A percentile compares a stretch with the other conserved stretches of the same genome.
These are phyloP conservation scores for Colletotrichum kahawae DNA, from an alignment of 2,329 filamentous ascomycete species.

Conservation along the genomic window DNA sequence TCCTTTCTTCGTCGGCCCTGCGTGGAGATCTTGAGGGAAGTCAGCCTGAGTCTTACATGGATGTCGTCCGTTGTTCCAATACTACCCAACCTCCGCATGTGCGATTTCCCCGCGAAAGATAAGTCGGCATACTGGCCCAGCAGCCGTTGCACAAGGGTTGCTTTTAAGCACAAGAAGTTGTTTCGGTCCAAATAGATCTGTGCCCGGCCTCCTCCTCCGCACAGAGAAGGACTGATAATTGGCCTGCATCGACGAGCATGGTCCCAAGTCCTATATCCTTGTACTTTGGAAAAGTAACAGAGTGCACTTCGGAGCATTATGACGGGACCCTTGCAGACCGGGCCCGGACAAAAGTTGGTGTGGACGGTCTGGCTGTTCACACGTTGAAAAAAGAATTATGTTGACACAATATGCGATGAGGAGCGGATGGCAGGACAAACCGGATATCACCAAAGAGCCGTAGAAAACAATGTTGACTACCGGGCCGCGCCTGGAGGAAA, in stretches of 20 bases:
- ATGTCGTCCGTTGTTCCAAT: neutral
- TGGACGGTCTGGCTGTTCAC: neutral
- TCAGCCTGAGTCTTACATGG: neutral
- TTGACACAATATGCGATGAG: neutral
- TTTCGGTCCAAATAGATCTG: neutral
- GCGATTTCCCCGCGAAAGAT: neutral
- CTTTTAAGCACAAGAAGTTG: neutral
- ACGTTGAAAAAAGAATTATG: neutral
- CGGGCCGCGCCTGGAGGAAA: neutral
- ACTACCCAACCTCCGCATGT: neutral
- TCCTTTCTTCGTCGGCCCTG: neutral
- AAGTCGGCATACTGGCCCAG: neutral
- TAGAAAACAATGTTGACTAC: neutral
- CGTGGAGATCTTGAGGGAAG: neutral
- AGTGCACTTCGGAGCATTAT: neutral
- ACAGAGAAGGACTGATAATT: neutral
- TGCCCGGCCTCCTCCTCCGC: neutral
- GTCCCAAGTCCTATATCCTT: neutral
- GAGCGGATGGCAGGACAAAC: conserved; percentile 1
- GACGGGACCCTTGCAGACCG: neutral
- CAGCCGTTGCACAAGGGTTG: neutral
- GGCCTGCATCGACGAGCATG: neutral
- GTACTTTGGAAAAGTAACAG: neutral
- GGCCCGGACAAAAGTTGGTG: neutral
- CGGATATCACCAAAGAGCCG: neutral